Evolutionary conservation across 1,284 basidiomycete species (phyloP), one percentile per base, ranked within the genome.

Genomic region (Exobasidium rhododendri): DNA sequence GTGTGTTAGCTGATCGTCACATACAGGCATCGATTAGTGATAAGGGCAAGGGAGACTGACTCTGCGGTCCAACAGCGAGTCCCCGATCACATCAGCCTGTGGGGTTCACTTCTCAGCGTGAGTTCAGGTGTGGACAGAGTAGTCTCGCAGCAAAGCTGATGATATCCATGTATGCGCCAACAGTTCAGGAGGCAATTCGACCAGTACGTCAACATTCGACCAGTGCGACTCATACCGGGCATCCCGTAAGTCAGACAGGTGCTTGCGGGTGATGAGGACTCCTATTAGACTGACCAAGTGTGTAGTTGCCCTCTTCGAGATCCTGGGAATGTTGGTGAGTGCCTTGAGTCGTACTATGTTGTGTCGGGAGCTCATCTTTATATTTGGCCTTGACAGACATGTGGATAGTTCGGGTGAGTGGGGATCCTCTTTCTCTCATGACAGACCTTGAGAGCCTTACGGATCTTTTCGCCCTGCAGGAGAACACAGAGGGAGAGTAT

Each of bases 401-500:
- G 35, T 40, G 35, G 35, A 40, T 40, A 10, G 17, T 40, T 40
- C 7, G 35, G 17, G 35, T 40, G 35, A 40, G 35, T 40, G 17
- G 35, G 7, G 35, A 40, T 40, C 17, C 7, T 17, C 35, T 40
- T 40, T 40, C 7, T 40, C 17, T 40, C 35, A n/a, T n/a, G n/a
- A n/a, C n/a, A n/a, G n/a, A n/a, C n/a, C n/a, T n/a, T n/a, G n/a
- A n/a, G n/a, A n/a, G n/a, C n/a, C n/a, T n/a, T n/a, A n/a, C n/a
- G n/a, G n/a, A 86, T 69, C 85, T 84, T 71, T 80, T 84, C 62
- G 83, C 85, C 56, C 70, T 81, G 1, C 80, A 85, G 51, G 85
- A 86, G 75, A 86, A 85, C 65, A 84, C 83, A n/a, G 84, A 85
- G 70, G 85, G 85, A 43, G 84, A 85, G 69, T 85, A 85, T 70